These are phyloP conservation scores for Podila horticola DNA, from an alignment of 192 early-diverging fungal species.

Conservation along the genomic window DNA sequence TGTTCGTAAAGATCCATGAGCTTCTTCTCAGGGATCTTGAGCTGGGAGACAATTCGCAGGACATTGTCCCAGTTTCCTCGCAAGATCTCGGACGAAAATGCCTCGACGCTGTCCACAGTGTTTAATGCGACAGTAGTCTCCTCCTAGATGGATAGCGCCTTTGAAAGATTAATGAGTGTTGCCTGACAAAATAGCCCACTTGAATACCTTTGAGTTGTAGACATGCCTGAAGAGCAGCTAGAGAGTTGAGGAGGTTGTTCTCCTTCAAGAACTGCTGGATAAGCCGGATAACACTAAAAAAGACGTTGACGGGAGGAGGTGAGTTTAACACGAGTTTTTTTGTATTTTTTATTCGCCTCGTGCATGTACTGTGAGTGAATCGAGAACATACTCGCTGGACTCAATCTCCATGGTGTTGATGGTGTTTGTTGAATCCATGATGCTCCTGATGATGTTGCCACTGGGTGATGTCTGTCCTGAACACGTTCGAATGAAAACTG, in stretches of 20 bases:
- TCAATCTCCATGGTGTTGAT: constrained; percentile 65
- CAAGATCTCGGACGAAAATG: constrained; percentile 78
- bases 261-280: constrained; percentile 94
- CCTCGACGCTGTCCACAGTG: constrained; percentile 84
- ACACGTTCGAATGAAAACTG: too few relatives aligned
- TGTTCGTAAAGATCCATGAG: constrained; percentile 92
- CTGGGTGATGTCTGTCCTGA: neutral
- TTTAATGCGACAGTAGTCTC: constrained; percentile 85
- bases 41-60: constrained; percentile 72
- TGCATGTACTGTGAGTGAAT: too few relatives aligned
- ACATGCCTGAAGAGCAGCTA: constrained; percentile 77
- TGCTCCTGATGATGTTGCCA: neutral
- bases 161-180: neutral
- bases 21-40: constrained; percentile 74
- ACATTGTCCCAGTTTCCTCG: constrained; percentile 91
- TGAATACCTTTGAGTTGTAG: too few relatives aligned
- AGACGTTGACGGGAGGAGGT: constrained; percentile 12
- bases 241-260: constrained; percentile 83
- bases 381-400: constrained; percentile 61
- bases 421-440: constrained; percentile 14
- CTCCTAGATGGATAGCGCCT: constrained; percentile 55
- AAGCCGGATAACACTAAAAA: constrained; percentile 82
- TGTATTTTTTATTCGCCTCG: too few relatives aligned
- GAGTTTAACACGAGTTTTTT: constrained; percentile 1
- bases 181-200: too few relatives aligned